Conservation (phyloP, 75 land plant genomes). For the Cupressus sempervirens region DNA sequence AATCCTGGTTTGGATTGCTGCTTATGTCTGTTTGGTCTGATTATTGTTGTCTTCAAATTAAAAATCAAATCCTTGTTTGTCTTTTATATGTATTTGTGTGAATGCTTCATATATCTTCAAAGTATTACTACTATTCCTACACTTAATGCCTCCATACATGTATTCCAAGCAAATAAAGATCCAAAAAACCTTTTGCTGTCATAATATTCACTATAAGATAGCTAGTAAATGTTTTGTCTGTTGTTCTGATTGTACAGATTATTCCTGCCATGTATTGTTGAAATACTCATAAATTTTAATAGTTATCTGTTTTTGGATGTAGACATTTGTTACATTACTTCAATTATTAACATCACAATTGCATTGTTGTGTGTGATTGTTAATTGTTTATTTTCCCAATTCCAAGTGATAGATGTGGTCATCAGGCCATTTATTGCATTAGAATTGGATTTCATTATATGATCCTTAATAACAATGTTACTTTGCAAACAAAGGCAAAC, state of each 20-base stretch:
- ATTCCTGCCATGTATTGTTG: neutral
- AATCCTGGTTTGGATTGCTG: neutral
- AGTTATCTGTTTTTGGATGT: neutral
- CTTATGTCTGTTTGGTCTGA: neutral
- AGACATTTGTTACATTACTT: neutral
- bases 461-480: neutral
- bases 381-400: neutral
- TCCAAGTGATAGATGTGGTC: neutral
- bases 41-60: neutral
- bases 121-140: too few species aligned
- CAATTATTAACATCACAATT: neutral
- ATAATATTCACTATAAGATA: neutral
- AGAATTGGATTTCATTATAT: neutral
- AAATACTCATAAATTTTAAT: neutral
- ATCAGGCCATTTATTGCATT: neutral
- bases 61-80: neutral
- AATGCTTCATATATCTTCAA: neutral
- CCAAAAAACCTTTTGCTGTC: neutral
- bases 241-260: neutral
- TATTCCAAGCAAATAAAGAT: neutral
- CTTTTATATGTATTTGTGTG: neutral
- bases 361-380: neutral
- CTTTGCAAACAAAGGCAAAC: slow-evolving; percentile 7
- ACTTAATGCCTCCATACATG: neutral
- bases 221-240: neutral